These are phyloP conservation scores for Acanthochlamys bracteata DNA, from an alignment of 106 monocot species.

Conservation along the genomic window DNA sequence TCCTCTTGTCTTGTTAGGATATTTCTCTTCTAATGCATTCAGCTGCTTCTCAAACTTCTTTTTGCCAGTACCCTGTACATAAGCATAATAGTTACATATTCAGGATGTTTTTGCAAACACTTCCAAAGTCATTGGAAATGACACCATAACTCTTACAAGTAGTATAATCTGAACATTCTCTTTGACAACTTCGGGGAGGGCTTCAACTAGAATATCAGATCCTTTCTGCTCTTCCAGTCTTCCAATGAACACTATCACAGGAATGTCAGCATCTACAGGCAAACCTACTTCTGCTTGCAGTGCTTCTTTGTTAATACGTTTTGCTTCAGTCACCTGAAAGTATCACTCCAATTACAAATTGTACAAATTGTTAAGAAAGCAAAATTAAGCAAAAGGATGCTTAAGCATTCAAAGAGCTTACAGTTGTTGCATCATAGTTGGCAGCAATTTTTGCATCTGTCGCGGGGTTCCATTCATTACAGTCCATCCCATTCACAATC, in stretches of 20 bases:
- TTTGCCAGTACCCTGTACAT: conserved; percentile 84
- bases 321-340: conserved; percentile 72
- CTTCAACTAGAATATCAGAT: conserved; percentile 76
- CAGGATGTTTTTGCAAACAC: background rate
- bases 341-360: background rate
- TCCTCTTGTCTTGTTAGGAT: conserved; percentile 66
- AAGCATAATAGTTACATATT: background rate
- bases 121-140: background rate
- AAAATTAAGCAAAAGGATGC: background rate
- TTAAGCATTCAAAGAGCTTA: conserved; percentile 17
- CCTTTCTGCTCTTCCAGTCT: conserved; percentile 97
- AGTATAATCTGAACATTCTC: conserved; percentile 82
- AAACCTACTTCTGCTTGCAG: conserved; percentile 87
- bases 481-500: conserved; percentile 93
- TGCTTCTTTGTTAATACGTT: conserved; percentile 75
- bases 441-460: conserved; percentile 71
- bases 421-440: conserved; percentile 72
- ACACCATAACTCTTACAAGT: conserved; percentile 35
- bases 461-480: conserved; percentile 63
- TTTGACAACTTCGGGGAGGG: conserved; percentile 62
- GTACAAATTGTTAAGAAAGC: background rate
- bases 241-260: conserved; percentile 76
- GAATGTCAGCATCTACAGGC: conserved; percentile 53
- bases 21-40: conserved; percentile 38
- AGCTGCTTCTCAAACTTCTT: conserved; percentile 69